phyloP scores from a whole-genome alignment of 371 early-diverging fungal genomes.

The Saksenaea oblongispora region DNA sequence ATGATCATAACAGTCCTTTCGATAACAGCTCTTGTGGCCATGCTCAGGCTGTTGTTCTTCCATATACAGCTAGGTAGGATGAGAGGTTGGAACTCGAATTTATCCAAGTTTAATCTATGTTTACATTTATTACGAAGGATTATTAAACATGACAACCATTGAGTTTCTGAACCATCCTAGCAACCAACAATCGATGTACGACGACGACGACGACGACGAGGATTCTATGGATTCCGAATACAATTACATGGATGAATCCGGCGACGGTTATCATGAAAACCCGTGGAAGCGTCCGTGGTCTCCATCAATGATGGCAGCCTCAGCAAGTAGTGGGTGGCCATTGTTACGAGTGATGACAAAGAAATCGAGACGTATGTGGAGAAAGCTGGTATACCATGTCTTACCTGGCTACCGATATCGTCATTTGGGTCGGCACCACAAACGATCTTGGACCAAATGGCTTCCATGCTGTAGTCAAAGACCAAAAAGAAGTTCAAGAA shows the following conservation, averaged over 20 bases:
- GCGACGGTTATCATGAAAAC: slow-evolving; percentile 6
- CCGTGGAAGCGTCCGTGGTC: slow-evolving; percentile 22
- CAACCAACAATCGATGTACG: slow-evolving; percentile 16
- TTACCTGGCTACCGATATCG: slow-evolving; percentile 15
- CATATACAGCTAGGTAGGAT: slow-evolving; percentile 50
- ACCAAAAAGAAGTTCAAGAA: slow-evolving; percentile 1
- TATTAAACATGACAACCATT: slow-evolving; percentile 50
- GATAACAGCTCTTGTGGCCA: slow-evolving; percentile 29
- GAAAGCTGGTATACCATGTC: background rate
- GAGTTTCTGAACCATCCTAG: slow-evolving; percentile 44
- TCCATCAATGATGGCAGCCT: slow-evolving; percentile 2
- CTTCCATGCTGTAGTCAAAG: background rate
- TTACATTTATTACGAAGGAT: slow-evolving; percentile 19
- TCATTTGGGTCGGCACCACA: slow-evolving; percentile 1
- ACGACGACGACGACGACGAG: slow-evolving; percentile 16
- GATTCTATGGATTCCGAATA: slow-evolving; percentile 9
- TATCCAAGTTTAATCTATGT: background rate
- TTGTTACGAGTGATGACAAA: slow-evolving; percentile 8
- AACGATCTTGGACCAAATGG: background rate
- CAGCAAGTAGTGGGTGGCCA: background rate
- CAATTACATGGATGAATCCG: slow-evolving; percentile 12
- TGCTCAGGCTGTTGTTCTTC: slow-evolving; percentile 43
- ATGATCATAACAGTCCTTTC: slow-evolving; percentile 25
- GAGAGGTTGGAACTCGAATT: background rate
- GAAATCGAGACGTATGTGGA: background rate